Conservation (phyloP, 169 alveolate species). For the Plasmodium inui region DNA sequence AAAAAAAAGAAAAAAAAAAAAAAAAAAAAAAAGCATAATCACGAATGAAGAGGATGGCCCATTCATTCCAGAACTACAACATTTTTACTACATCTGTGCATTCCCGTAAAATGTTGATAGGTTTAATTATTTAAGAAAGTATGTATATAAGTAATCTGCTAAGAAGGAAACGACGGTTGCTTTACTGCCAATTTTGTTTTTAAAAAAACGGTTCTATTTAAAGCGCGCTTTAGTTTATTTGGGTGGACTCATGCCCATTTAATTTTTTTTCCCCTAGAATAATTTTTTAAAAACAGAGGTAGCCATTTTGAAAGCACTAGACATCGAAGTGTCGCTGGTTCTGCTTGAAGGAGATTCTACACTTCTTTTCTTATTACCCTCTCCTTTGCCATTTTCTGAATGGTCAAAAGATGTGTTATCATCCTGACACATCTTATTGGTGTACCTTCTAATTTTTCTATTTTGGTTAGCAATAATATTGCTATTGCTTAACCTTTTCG, state of each 20-base stretch:
- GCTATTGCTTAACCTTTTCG: conserved; percentile 63
- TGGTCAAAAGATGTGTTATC: conserved; percentile 45
- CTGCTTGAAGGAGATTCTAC: conserved; percentile 59
- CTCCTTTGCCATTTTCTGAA: conserved; percentile 47
- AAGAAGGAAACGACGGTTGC: not conserved
- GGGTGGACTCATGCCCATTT: not conserved
- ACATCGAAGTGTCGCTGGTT: conserved; percentile 73
- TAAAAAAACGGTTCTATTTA: not conserved
- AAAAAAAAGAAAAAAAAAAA: not conserved
- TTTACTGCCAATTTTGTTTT: not conserved
- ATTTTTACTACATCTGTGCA: not conserved
- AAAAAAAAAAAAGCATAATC: not conserved
- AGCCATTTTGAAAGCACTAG: conserved; percentile 76
- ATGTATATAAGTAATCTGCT: not conserved
- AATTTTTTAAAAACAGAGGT: conserved; percentile 75
- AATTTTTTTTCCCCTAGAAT: conserved; percentile 20
- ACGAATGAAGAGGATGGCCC: not conserved
- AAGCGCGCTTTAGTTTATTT: not conserved
- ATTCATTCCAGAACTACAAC: not conserved
- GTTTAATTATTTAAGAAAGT: conserved; percentile 4
- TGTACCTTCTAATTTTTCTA: conserved; percentile 64
- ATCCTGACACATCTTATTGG: conserved; percentile 31
- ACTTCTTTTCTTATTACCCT: conserved; percentile 25
- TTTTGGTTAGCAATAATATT: conserved; percentile 53
- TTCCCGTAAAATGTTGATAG: not conserved